Evolutionary conservation across 352 stramenopile genomes (phyloP), one percentile per base, ranked within the genome.

Genomic region (Pythium coloratum): DNA sequence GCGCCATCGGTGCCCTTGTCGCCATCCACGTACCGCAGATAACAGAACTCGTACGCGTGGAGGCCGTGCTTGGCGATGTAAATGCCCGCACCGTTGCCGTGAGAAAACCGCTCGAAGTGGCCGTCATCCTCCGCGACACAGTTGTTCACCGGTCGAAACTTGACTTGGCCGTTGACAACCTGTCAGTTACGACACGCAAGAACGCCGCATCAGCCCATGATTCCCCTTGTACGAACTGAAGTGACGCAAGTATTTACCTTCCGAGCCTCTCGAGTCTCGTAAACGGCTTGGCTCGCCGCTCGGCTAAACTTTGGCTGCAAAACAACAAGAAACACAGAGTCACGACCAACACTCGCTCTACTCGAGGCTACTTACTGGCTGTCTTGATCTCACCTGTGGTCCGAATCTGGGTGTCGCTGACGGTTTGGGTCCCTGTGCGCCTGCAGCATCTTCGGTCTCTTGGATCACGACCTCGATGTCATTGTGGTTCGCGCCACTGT

Each of bases 61-160:
- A 89, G 64, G 2, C 80, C 80, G 53, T 85, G 85, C 64, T 86
- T 89, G 53, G 77, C 76, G 51, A 82, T 76, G 36, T 85, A 86
- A 28, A 89, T 86, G 9, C 80, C 78, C 0, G 62, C 80, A 16
- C 76, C 67, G 36, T 89, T 89, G 30, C 80, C 77, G 38, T 82
- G 81, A 6, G 81, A 49, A 28, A 84, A 86, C 1, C 61, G 63
- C 20, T 89, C 77, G 24, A 67, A 76, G 2, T 57, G 26, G 7
- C 40, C 49, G 16, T 76, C 44, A 3, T 72, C 55, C 4, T 79
- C 55, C 0, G 62, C 13, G 0, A 77, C 68, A 28, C 47, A 75
- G 26, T 71, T 84, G 51, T 86, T 88, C 2, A 66, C 71, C 10
- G 80, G 80, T 49, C 78, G 77, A 50, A 86, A 86, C 36, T 80